A percentile compares a stretch with the other conserved stretches of the same genome.
phyloP scores from a whole-genome alignment of 805 yeast genomes.

The Saccharomycopsis selenospora region DNA sequence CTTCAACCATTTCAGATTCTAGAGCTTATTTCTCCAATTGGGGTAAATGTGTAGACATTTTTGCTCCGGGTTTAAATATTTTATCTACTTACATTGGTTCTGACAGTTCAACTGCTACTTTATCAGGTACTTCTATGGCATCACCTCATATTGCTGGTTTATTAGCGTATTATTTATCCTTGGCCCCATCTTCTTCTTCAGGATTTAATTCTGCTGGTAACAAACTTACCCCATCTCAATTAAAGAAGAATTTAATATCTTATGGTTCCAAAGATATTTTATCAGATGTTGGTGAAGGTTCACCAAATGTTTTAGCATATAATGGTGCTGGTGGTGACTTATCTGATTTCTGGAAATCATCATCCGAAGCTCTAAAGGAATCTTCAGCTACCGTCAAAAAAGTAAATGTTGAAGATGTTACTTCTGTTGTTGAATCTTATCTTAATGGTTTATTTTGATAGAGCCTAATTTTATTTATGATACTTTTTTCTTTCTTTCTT shows the following conservation, averaged over 20 bases:
- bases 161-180: constrained; percentile 78
- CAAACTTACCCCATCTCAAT: constrained; percentile 41
- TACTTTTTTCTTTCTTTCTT: too few relatives aligned
- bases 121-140: constrained; percentile 97
- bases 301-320: constrained; percentile 53
- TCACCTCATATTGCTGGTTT: constrained; percentile 94
- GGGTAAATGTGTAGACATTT: constrained; percentile 92
- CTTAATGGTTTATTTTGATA: background rate
- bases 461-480: too few relatives aligned
- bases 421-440: background rate
- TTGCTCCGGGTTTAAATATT: constrained; percentile 92
- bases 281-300: constrained; percentile 36
- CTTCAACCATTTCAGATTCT: constrained; percentile 77
- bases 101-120: constrained; percentile 63
- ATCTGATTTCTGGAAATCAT: constrained; percentile 51
- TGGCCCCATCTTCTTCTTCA: constrained; percentile 70
- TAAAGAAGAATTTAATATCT: constrained; percentile 44
- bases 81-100: constrained; percentile 79
- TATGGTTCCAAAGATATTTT: constrained; percentile 44
- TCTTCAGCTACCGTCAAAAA: background rate
- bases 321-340: constrained; percentile 68
- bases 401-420: background rate
- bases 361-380: background rate
- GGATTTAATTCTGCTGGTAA: constrained; percentile 47
- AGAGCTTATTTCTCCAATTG: constrained; percentile 95